Evolutionary conservation across 257 asterid species (phyloP), one percentile per base, ranked within the genome.

Genomic region (Cinchona pubescens): DNA sequence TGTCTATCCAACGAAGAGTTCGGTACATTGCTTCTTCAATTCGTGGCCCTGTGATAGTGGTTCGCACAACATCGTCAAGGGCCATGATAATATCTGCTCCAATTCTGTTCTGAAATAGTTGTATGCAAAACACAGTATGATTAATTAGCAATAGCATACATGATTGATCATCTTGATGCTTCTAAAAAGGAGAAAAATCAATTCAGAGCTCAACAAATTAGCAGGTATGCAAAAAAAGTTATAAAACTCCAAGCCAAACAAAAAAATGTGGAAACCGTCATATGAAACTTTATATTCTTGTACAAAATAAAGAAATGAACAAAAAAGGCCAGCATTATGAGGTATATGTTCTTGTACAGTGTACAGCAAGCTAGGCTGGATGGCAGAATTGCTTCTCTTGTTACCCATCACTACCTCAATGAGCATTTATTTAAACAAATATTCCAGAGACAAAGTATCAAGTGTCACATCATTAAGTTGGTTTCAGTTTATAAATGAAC

Each of bases 1-100:
- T 93, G 82, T 94, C 99, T 79, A 94, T 94, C 99, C 99, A 94
- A 60, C 99, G 97, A 81, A 94, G 93, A 61, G 99, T 94, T 66
- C 99, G 97, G 83, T 91, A 85, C 99, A 91, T 94, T 56, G 99
- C 99, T 82, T 94, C 99, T 83, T 92, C 91, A 77, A 94, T 92
- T 61, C 98, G 87, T 43, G 99, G 97, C 71, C 99, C 99, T 35
- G 98, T 92, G 80, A 86, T 94, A 45, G 99, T 94, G 75, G 99
- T 94, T 86, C 51, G 92, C 82, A 94, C 99, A 25, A 94, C 99
- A 87, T 94, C 99, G 86, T 94, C 99, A 78, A 94, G 99, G 76
- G 99, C 99, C 99, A 94, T 94, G 68, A 94, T 94, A 75, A 94
- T 92, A 85, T 94, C 99, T 77, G 99, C 99, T 83, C 99, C 99